Evolutionary conservation across 352 stramenopile genomes (phyloP).

Genomic region (Globisporangium rhizosaccharum): DNA sequence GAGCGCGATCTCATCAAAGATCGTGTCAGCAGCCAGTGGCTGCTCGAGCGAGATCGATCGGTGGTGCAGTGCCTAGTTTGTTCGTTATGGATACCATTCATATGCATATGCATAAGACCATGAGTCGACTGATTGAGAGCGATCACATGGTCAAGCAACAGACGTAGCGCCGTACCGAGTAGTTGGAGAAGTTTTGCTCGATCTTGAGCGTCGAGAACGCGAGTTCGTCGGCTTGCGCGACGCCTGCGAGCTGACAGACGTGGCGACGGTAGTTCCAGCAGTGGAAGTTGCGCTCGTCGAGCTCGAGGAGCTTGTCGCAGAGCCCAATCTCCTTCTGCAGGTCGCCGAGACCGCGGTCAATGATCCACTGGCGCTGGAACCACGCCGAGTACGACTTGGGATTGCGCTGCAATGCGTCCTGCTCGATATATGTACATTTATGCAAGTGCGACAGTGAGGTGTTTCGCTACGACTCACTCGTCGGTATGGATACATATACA

Average conservation of each 20-base stretch:
- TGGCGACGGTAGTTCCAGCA: slow-evolving; percentile 97
- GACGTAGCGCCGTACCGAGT: slow-evolving; percentile 69
- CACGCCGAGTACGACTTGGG: slow-evolving; percentile 96
- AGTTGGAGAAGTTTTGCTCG: slow-evolving; percentile 98
- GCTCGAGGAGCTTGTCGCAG: slow-evolving; percentile 67
- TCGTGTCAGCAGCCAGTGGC: slow-evolving; percentile 38
- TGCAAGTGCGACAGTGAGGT: neutral
- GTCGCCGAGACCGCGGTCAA: slow-evolving; percentile 63
- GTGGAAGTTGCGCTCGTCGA: slow-evolving; percentile 99
- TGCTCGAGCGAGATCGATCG: slow-evolving; percentile 47
- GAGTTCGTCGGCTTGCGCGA: slow-evolving; percentile 74
- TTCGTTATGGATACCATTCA: neutral
- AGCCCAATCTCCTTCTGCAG: slow-evolving; percentile 71
- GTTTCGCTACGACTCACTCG: neutral
- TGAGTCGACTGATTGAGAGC: too few species aligned
- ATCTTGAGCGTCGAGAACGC: slow-evolving; percentile 96
- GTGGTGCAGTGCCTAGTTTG: slow-evolving; percentile 54
- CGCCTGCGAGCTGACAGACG: slow-evolving; percentile 50
- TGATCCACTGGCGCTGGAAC: slow-evolving; percentile 85
- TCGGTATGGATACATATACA: neutral
- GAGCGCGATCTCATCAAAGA: slow-evolving; percentile 74
- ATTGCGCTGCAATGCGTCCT: slow-evolving; percentile 92
- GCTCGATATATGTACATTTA: slow-evolving; percentile 8
- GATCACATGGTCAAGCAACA: too few species aligned
- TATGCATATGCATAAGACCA: neutral